Evolutionary conservation across 352 stramenopile genomes (phyloP), one percentile per base, ranked within the genome.

Genomic region (Pythium dissotocum): DNA sequence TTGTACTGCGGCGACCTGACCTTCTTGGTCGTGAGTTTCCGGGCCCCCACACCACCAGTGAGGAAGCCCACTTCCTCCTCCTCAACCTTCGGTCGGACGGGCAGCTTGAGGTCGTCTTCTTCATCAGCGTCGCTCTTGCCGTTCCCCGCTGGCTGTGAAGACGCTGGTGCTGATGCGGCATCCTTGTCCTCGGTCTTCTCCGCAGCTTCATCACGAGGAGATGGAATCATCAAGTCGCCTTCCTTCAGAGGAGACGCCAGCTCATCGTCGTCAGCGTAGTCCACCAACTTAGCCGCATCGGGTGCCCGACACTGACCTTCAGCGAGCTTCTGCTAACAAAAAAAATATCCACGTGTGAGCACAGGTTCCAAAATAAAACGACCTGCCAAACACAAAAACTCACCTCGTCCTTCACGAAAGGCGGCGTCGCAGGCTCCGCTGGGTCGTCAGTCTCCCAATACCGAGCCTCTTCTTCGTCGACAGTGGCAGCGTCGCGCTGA

Each of bases 391-490:
- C 54, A 26, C 2, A 18, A 24, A 21, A 35, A n/a, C 6, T 49
- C 26, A 88, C 82, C 79, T 91, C 81, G 6, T 80, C 69, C 79
- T 91, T 40, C 63, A 71, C 33, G 77, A 63, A 42, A 64, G 65
- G 44, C 55, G 78, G 71, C 2, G 80, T 72, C 52, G 77, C 78
- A 30, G 64, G 51, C 58, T 80, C 73, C 6, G 70, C 56, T 21
- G 73, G 70, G 55, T 84, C 78, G 21, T 94, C 83, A 48, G 89
- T 89, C 60, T 93, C 87, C 73, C 78, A 94, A 69, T 94, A 94
- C 63, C 87, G 71, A 52, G 90, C 78, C 56, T 94, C 87, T 63
- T 93, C 85, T 18, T 88, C 83, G 44, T 93, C 85, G 60, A 91
- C 77, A 28, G 69, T 75, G 24, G 67, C 72, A 51, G 79, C 61